Base-by-base conservation (phyloP, 2,329 filamentous ascomycete species). In the Rhinocladiella similis region DNA sequence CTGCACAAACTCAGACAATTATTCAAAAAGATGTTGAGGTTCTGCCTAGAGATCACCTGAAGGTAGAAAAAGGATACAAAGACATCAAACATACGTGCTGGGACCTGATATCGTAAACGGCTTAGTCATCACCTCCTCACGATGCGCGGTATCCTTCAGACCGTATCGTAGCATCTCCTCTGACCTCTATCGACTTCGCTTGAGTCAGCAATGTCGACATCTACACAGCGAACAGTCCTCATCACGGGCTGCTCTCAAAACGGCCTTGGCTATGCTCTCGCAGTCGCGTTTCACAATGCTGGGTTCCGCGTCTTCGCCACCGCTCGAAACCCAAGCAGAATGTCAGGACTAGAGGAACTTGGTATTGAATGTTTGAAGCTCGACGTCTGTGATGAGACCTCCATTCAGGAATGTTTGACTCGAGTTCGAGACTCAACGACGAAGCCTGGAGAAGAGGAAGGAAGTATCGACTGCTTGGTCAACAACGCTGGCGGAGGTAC, bases 401-500 rank as follows among this genome's bases (percentile, higher is more conserved):
- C 49, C 19, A 62, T 62, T 16, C 22, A 12, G 6, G 27, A 12
- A 7, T 59, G 53, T 47, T 56, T 59, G 4, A 42, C 50, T 27
- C 36, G 47, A 13, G 55, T 65, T 14, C 39, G 42, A 14, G 16
- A 29, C 19, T 47, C 60, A 52, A 61, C 55, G 9, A 20, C 53
- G 16, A 70, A 62, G 20, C 18, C 50, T 16, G 41, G 19, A 14
- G 49, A 25, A 50, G 47, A 5, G 12, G 53, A 56, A 22, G 50
- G 46, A 16, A 29, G 68, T 19, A 63, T 80, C 50, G 73, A 79
- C 65, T 68, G 76, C 14, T 61, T 80, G 47, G 70, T 79, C 41
- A 79, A 79, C 56, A 79, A 79, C 67, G 76, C 77, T 6, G 77
- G 77, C 12, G 74, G 69, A 48, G 59, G 59, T 55, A 50, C 22